Base-by-base conservation (phyloP, 768 basidiomycete genomes). In the Dentipellis sp. region DNA sequence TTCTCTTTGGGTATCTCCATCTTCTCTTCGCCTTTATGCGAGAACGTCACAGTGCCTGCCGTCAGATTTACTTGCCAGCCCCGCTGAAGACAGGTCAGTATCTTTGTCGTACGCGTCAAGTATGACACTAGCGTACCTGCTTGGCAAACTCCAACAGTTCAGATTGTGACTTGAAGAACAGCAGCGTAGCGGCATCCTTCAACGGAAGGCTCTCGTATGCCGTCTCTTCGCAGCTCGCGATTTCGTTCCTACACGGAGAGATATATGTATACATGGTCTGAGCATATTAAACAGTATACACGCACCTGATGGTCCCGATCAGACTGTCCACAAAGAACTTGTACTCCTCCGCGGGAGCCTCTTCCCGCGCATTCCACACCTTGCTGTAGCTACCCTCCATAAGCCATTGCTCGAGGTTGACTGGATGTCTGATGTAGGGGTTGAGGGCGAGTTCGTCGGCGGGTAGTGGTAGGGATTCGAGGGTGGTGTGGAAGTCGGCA, bases 351-450 rank as follows among this genome's bases (percentile, higher is more conserved):
- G 89, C 82, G 1, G 94, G 93, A 1, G 94, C 91, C 64, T 93
- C 86, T 61, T 90, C 90, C 61, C 94, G 82, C 38, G 94, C 94
- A 65, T 89, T 84, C 91, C 94, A 99, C 10, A 97, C 95, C 69
- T 95, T 95, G 71, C 91, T 92, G 69, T 98, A 99, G 64, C 88
- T 89, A 39, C 95, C 95, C 69, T 98, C 95, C 95, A 99, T 99
- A 47, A 98, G 79, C 91, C 94, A 97, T 51, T 89, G 79, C 69
- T 99, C 95, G 58, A 94, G 82, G 68, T 94, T 90, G 56, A 94
- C 86, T 11, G 91, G 90, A 67, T 93, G 92, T 53, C 80, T 78
- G 65, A 94, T 83, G 67, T 77, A 91, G 6, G 83, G 80, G 67
- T 88, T 88, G 35, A 81, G 75, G 34, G 76, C 72, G 58, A 86